These are phyloP conservation scores for Sugiyamaella grinbergsii DNA, from an alignment of 1,139 yeast species.

Conservation along the genomic window DNA sequence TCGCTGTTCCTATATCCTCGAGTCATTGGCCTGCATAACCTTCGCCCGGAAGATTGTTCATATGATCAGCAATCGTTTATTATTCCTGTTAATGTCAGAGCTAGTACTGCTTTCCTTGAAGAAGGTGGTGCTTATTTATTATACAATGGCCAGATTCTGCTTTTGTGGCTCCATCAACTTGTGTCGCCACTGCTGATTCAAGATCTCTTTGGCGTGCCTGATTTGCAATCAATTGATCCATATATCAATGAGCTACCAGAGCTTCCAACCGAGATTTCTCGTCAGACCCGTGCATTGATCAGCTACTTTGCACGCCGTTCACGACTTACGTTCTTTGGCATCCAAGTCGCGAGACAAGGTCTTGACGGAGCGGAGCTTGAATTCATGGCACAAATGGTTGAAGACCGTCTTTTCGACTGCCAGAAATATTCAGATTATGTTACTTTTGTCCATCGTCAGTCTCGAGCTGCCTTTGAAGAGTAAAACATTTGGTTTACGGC, in stretches of 20 bases:
- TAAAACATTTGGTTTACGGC: too few relatives aligned
- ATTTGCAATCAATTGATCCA: constrained; percentile 52
- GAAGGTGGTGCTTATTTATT: constrained; percentile 78
- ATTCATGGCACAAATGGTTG: constrained; percentile 65
- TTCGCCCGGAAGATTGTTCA: constrained; percentile 54
- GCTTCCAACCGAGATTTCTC: constrained; percentile 67
- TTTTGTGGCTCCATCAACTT: constrained; percentile 70
- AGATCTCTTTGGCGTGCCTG: constrained; percentile 72
- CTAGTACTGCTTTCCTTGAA: constrained; percentile 51
- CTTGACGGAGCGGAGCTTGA: constrained; percentile 63
- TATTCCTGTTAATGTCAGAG: constrained; percentile 53
- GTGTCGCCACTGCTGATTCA: constrained; percentile 67
- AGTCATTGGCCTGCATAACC: constrained; percentile 69
- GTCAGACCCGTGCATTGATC: constrained; percentile 66
- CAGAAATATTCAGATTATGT: constrained; percentile 40
- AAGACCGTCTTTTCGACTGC: constrained; percentile 58
- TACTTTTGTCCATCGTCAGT: constrained; percentile 40
- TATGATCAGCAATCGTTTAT: constrained; percentile 47
- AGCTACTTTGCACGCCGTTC: constrained; percentile 50
- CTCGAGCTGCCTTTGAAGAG: constrained; percentile 22
- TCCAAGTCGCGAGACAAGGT: constrained; percentile 67
- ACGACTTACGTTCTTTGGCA: constrained; percentile 50
- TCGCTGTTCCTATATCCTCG: constrained; percentile 78
- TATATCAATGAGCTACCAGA: constrained; percentile 66
- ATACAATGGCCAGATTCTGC: constrained; percentile 66